These are phyloP conservation scores for Skeletonema marinoi DNA, from an alignment of 108 stramenopile species.

Conservation along the genomic window DNA sequence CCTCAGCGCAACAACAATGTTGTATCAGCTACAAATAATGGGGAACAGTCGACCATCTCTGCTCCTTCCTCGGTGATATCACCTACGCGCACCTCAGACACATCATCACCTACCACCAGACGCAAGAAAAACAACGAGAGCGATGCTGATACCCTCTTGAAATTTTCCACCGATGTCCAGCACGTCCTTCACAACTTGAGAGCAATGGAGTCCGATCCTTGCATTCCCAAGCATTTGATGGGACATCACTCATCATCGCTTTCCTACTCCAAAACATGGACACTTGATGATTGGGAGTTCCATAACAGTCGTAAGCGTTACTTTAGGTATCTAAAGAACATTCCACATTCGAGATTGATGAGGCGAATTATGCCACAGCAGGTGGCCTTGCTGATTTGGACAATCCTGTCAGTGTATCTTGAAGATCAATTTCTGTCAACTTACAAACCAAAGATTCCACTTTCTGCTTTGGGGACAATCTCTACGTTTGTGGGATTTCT, in stretches of 20 bases:
- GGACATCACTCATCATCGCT: slow-evolving; percentile 7
- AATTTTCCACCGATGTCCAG: slow-evolving; percentile 31
- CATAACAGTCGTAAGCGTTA: slow-evolving; percentile 50
- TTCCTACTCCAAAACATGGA: slow-evolving; percentile 33
- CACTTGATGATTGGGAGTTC: slow-evolving; percentile 53
- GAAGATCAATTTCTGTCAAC: slow-evolving; percentile 14
- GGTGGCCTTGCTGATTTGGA: slow-evolving; percentile 36
- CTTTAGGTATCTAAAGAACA: slow-evolving; percentile 29
- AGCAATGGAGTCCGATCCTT: slow-evolving; percentile 21
- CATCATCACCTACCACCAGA: no score
- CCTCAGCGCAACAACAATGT: no score
- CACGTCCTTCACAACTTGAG: slow-evolving; percentile 34
- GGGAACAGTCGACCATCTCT: no score
- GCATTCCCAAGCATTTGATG: slow-evolving; percentile 36
- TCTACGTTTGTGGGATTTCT: slow-evolving; percentile 66
- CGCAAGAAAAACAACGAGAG: neutral
- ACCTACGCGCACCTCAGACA: no score
- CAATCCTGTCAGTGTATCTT: slow-evolving; percentile 20
- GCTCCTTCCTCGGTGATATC: no score
- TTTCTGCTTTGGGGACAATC: slow-evolving; percentile 45
- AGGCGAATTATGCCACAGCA: slow-evolving; percentile 47
- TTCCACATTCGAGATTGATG: slow-evolving; percentile 38
- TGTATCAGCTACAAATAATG: no score
- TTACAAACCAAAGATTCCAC: slow-evolving; percentile 16
- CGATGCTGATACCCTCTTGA: slow-evolving; percentile 18